Evolutionary conservation across 2,329 filamentous ascomycete species (phyloP).

Genomic region (Microdochium trichocladiopsis): DNA sequence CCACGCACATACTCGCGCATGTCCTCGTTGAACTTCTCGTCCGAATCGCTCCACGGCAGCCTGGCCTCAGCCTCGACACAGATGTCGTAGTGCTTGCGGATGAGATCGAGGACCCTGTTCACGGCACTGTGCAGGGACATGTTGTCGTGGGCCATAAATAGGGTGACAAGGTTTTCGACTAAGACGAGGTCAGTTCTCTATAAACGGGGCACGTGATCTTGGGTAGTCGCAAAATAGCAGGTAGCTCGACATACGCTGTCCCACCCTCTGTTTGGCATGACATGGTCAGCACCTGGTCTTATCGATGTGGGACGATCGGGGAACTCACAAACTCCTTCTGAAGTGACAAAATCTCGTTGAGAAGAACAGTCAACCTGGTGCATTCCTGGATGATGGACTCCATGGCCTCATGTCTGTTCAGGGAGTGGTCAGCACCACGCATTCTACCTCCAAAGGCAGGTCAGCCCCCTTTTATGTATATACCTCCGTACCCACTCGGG

Average conservation of each 20-base stretch:
- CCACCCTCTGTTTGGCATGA: too few species aligned
- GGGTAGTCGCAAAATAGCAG: neutral
- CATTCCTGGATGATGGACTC: constrained; percentile 17
- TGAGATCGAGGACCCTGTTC: constrained; percentile 15
- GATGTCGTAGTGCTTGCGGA: constrained; percentile 17
- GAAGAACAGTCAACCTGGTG: constrained; percentile 15
- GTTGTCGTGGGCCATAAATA: constrained; percentile 18
- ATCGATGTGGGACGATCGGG: too few species aligned
- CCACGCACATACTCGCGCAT: constrained; percentile 17
- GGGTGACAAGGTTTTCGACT: constrained; percentile 17
- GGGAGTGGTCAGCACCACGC: too few species aligned
- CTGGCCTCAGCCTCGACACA: constrained; percentile 17
- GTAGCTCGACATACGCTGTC: too few species aligned
- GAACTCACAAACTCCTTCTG: constrained; percentile 19
- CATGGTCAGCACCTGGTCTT: too few species aligned
- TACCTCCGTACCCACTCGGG: constrained; percentile 12
- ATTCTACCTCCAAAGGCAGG: too few species aligned
- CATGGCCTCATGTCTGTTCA: constrained; percentile 14
- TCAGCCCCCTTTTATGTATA: too few species aligned
- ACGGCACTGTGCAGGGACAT: constrained; percentile 12
- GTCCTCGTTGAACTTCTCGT: constrained; percentile 16
- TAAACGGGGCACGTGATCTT: too few species aligned
- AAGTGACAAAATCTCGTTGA: constrained; percentile 19
- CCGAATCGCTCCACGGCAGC: constrained; percentile 17
- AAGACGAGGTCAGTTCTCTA: constrained; percentile 6